These are phyloP conservation scores for Penicillium sp. DNA, from an alignment of 2,329 filamentous ascomycete genomes.

Conservation along the genomic window DNA sequence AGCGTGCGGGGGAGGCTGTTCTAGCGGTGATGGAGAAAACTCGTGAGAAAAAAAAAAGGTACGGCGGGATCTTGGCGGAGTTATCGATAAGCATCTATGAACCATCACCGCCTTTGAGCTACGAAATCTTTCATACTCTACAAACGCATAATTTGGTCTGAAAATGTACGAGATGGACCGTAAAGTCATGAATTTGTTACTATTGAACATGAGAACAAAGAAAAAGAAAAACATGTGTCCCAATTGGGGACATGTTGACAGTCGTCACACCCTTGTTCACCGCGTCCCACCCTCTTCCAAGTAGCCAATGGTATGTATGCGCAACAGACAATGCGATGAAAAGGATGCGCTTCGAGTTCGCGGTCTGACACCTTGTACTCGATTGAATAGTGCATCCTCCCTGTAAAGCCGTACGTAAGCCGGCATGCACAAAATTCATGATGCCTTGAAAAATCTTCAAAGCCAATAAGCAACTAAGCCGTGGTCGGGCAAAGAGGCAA, in stretches of 20 bases:
- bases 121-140: neutral
- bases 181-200: constrained; percentile 14
- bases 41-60: constrained; percentile 42
- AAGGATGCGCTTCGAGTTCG: neutral
- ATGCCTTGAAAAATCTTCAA: constrained; percentile 7
- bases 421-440: neutral
- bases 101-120: neutral
- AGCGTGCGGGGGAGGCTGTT: constrained; percentile 32
- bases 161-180: neutral
- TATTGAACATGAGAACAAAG: constrained; percentile 9
- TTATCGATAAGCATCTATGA: constrained; percentile 35
- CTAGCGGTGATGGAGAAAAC: constrained; percentile 36
- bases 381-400: neutral
- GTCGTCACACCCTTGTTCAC: neutral
- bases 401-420: neutral
- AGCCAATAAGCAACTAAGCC: neutral
- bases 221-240: neutral
- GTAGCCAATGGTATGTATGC: constrained; percentile 1
- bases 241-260: constrained; percentile 1
- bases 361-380: neutral
- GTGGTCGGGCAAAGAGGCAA: neutral
- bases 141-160: neutral
- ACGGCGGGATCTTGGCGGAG: constrained; percentile 39
- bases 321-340: neutral
- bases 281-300: constrained; percentile 8